Evolutionary conservation across 2,329 filamentous ascomycete species (phyloP).

Genomic region (Bipolaris gigantea): DNA sequence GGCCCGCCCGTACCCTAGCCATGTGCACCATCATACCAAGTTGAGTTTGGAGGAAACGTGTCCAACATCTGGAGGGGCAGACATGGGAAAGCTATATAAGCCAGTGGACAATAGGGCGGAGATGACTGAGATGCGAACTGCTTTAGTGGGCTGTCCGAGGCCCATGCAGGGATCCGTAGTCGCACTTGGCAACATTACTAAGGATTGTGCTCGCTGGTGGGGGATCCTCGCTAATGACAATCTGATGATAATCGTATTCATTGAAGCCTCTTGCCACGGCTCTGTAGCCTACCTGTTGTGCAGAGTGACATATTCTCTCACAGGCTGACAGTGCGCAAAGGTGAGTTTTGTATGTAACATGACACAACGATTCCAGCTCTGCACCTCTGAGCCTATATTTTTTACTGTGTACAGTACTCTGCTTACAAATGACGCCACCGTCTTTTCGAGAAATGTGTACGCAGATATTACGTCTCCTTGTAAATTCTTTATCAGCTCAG

Average conservation of each 20-base stretch:
- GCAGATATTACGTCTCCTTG: background rate
- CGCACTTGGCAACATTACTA: slow-evolving; percentile 14
- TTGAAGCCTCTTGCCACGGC: background rate
- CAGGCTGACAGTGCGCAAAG: background rate
- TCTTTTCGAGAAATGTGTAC: background rate
- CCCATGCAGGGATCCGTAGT: slow-evolving; percentile 10
- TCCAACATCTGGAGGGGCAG: slow-evolving; percentile 31
- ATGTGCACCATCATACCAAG: slow-evolving; percentile 36
- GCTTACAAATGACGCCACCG: background rate
- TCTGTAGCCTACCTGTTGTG: background rate
- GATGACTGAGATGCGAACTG: slow-evolving; percentile 22
- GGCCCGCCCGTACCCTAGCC: slow-evolving; percentile 34
- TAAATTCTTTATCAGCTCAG: background rate
- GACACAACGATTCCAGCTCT: background rate
- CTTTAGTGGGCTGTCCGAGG: slow-evolving; percentile 10
- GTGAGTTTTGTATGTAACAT: too few species aligned
- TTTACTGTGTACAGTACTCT: too few species aligned
- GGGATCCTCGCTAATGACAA: background rate
- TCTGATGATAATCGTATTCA: background rate
- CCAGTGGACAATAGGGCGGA: slow-evolving; percentile 3
- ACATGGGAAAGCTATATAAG: slow-evolving; percentile 30
- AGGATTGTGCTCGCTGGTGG: slow-evolving; percentile 2
- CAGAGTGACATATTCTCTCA: background rate
- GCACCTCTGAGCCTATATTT: background rate
- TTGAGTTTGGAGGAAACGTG: slow-evolving; percentile 15